Base-by-base conservation (phyloP, 1,284 basidiomycete genomes). In the Puccinia hordei region DNA sequence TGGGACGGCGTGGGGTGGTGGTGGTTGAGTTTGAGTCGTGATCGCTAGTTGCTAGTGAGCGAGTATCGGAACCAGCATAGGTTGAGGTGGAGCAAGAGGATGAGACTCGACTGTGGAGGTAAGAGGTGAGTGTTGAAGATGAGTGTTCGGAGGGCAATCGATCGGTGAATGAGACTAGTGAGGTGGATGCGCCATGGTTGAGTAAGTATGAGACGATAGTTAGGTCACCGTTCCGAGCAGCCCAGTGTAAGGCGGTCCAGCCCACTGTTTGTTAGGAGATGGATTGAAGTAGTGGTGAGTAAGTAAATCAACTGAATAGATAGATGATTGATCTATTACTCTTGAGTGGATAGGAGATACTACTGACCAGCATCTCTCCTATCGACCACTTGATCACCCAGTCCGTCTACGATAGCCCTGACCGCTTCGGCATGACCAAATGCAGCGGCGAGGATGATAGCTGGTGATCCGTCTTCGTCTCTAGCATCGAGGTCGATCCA, bases 211-310 rank as follows among this genome's bases (percentile, higher is more conserved):
- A 93, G 49, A 98, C 90, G 22, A 98, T 88, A 0, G 95, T 95
- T 8, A 95, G 92, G 49, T 96, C 94, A 17, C 94, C 91, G 66
- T 93, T 88, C 79, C 98, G 87, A 19, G 92, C 92, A 13, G 95
- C 94, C 87, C 96, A 92, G 85, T 98, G 96, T n/a, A 99, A 88
- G 0, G 95, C 91, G 2, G 93, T 95, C 95, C 95, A 98, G 57
- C 95, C 95, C 81, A 90, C 93, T 94, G 22, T 33, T 30, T 51
- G 22, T 49, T 13, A 0, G 59, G 59, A 3, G 10, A 38, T 72
- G 38, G 38, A 17, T 44, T 79, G 53, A 46, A 19, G 3, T 44
- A n/a, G n/a, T 66, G 41, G 35, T 19, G 24, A 13, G 17, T 4
- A n/a, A 38, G 38, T 41, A 17, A 33, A 59, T 13, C 13, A n/a